These are phyloP conservation scores for Golovinomyces cichoracearum DNA, from an alignment of 2,329 filamentous ascomycete genomes.

Conservation along the genomic window DNA sequence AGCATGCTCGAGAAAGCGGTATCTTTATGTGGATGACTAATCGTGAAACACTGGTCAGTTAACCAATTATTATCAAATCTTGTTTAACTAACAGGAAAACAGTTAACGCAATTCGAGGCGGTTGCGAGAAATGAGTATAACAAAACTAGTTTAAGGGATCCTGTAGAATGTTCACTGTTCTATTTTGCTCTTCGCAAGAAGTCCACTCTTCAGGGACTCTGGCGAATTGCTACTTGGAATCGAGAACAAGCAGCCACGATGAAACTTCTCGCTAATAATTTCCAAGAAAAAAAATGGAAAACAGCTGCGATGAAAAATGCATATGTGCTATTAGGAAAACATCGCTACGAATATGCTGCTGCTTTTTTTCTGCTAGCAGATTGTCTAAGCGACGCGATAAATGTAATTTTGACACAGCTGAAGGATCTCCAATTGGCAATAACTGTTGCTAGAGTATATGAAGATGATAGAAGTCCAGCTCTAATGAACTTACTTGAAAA, in stretches of 20 bases:
- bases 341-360: constrained; percentile 79
- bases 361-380: constrained; percentile 87
- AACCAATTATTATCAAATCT: not conserved
- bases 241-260: constrained; percentile 61
- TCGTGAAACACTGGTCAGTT: constrained; percentile 41
- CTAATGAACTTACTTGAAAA: constrained; percentile 51
- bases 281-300: constrained; percentile 62
- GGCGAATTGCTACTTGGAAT: constrained; percentile 83
- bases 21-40: constrained; percentile 91
- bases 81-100: constrained; percentile 4
- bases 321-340: constrained; percentile 75
- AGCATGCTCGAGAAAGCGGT: constrained; percentile 60
- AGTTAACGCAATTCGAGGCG: constrained; percentile 62
- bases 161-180: constrained; percentile 69
- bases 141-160: constrained; percentile 63
- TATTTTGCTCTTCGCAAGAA: constrained; percentile 86
- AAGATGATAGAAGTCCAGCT: constrained; percentile 55
- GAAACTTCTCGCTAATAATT: constrained; percentile 68
- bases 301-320: constrained; percentile 86
- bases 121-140: constrained; percentile 86
- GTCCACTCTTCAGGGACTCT: constrained; percentile 63
- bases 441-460: constrained; percentile 64
- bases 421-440: constrained; percentile 77
- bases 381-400: constrained; percentile 58
- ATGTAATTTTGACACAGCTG: constrained; percentile 64